Conservation (phyloP, 495 filamentous ascomycete species). For the Hyaloscypha bicolor region DNA sequence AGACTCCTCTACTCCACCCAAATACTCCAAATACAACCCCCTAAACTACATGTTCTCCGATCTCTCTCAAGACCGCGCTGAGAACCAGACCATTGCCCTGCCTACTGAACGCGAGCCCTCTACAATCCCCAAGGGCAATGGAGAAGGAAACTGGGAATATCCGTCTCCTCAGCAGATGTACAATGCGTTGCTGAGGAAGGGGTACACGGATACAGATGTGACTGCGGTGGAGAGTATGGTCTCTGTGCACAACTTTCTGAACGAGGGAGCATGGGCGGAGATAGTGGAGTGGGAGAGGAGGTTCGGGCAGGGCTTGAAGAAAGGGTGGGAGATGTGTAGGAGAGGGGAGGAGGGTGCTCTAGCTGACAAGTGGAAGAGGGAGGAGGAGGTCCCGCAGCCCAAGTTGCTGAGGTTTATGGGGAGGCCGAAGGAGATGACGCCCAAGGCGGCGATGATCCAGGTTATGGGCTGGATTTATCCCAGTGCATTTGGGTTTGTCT, state of each 20-base stretch:
- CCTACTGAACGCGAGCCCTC: slow-evolving; percentile 78
- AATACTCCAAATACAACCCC: slow-evolving; percentile 76
- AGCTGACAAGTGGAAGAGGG: slow-evolving; percentile 25
- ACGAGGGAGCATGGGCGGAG: slow-evolving; percentile 95
- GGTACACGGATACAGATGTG: slow-evolving; percentile 88
- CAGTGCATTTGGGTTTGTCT: slow-evolving; percentile 68
- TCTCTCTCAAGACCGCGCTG: slow-evolving; percentile 75
- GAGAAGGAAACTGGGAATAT: slow-evolving; percentile 89
- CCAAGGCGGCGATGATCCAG: slow-evolving; percentile 82
- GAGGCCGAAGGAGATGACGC: slow-evolving; percentile 83
- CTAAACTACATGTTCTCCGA: slow-evolving; percentile 94
- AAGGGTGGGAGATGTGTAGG: slow-evolving; percentile 75
- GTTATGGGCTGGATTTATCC: slow-evolving; percentile 78
- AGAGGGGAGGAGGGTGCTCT: slow-evolving; percentile 67
- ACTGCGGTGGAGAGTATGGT: slow-evolving; percentile 98
- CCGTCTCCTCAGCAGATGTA: slow-evolving; percentile 99
- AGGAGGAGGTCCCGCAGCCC: slow-evolving; percentile 50
- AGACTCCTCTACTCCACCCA: slow-evolving; percentile 45
- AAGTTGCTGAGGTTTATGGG: slow-evolving; percentile 85
- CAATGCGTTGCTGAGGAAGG: slow-evolving; percentile 94
- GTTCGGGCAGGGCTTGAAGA: slow-evolving; percentile 69
- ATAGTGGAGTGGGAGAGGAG: slow-evolving; percentile 89
- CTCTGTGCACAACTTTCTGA: slow-evolving; percentile 94
- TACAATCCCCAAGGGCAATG: slow-evolving; percentile 82
- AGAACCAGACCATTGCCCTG: slow-evolving; percentile 70